Evolutionary conservation across 768 basidiomycete genomes (phyloP), one percentile per base, ranked within the genome.

Genomic region (Leccinum variicolor): DNA sequence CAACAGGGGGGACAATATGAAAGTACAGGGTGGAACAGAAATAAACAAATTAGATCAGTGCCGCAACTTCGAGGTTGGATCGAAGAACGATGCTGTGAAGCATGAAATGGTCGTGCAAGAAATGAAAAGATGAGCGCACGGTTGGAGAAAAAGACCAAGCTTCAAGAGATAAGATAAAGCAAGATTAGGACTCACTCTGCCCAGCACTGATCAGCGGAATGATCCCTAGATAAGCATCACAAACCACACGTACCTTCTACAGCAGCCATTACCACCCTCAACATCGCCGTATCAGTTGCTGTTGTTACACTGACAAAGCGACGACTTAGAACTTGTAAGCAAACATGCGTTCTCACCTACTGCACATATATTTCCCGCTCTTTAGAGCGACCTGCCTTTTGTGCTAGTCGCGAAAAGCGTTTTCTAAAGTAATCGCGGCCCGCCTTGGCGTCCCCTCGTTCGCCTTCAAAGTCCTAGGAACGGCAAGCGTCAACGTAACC

Each of bases 321-420:
- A 55, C 7, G 34, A 50, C 41, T 52, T 25, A 55, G 56, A 52
- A 50, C 59, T 33, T 61, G 59, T 11, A 55, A 54, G 50, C 36
- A 45, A 59, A 50, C n/a, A 36, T 8, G 17, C 1, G 25, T 45
- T 8, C 21, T 58, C 50, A 82, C 92, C 74, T 69, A 94, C 93
- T 96, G 94, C 50, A 93, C 89, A 66, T 98, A 96, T 26, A 95
- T 91, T 70, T 96, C 94, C 57, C 94, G 83, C 64, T 92, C 87
- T 67, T 90, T 89, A 39, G 85, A 84, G 60, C 92, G 79, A 21
- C 90, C 92, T 21, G 90, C 89, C 71, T 92, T 94, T 69, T 90
- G 88, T 10, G 91, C 88, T 41, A 97, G 76, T 62, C 84, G 79
- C 54, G 83, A 83, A 71, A 97, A 97, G 53, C 92, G 84, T 66